A percentile compares a stretch with the other conserved stretches of the same genome.
Evolutionary conservation across 768 basidiomycete species (phyloP).

Genomic region (Coprinopsis sp.): DNA sequence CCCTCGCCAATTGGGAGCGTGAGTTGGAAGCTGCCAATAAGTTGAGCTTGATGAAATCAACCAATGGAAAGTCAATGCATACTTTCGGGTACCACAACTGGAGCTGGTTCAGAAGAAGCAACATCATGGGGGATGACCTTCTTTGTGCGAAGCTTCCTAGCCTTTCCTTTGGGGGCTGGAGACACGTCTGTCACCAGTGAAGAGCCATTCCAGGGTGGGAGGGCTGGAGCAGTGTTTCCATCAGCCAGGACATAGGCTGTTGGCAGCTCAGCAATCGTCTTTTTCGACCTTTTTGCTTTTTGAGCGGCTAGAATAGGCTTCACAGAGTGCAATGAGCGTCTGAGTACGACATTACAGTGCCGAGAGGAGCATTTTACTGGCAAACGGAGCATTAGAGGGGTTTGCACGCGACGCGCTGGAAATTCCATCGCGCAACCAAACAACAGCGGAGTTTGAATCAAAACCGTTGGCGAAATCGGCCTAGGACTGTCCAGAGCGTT

Average conservation of each 20-base stretch:
- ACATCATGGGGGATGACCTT: background rate
- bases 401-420: too few species aligned
- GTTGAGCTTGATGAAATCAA: background rate
- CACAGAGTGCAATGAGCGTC: slow-evolving; percentile 2
- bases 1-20: slow-evolving; percentile 53
- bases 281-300: slow-evolving; percentile 24
- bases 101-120: background rate
- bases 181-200: background rate
- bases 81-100: too few species aligned
- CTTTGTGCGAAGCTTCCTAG: background rate
- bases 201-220: slow-evolving; percentile 33
- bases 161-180: background rate
- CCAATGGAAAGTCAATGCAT: too few species aligned
- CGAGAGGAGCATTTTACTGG: background rate
- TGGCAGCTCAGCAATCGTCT: slow-evolving; percentile 58
- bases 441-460: slow-evolving; percentile 50
- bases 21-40: slow-evolving; percentile 17
- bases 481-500: too few species aligned
- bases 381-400: slow-evolving; percentile 5
- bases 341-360: background rate
- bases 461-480: slow-evolving; percentile 19
- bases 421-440: too few species aligned
- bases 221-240: slow-evolving; percentile 38
- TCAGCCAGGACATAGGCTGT: slow-evolving; percentile 37
- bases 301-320: slow-evolving; percentile 8